Percentiles rank a stretch among this genome's conserved stretches.
phyloP scores from a whole-genome alignment of 208 protist species.

The Acanthamoeba lenticulata region DNA sequence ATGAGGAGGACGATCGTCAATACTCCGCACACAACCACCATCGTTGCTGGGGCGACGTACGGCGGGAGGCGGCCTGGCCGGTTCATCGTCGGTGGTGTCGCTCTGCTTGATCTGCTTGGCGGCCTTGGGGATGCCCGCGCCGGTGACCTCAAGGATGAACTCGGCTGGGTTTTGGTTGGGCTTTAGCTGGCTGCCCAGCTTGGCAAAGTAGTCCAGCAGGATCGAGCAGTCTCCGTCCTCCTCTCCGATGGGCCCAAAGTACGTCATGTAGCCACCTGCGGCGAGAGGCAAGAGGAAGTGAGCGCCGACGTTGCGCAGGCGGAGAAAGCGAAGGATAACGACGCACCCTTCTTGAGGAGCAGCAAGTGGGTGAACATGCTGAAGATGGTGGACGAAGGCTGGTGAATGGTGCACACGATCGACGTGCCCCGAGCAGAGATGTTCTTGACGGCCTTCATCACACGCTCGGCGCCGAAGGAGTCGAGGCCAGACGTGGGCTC shows the following conservation, averaged over 20 bases:
- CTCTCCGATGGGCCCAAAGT: slow-evolving; percentile 48
- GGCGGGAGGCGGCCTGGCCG: background rate
- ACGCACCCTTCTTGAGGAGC: slow-evolving; percentile 57
- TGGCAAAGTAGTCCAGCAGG: slow-evolving; percentile 51
- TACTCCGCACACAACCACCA: background rate
- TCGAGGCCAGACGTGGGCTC: slow-evolving; percentile 72
- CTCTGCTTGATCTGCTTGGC: background rate
- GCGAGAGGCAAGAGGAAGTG: background rate
- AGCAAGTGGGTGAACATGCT: slow-evolving; percentile 67
- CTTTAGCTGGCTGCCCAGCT: slow-evolving; percentile 8
- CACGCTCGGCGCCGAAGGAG: slow-evolving; percentile 52
- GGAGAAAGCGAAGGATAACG: background rate
- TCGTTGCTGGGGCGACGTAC: background rate
- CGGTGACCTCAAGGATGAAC: slow-evolving; percentile 61
- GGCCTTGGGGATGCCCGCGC: background rate
- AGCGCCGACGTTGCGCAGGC: background rate
- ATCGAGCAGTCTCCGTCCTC: slow-evolving; percentile 10
- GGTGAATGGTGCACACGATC: slow-evolving; percentile 68
- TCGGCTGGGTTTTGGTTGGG: slow-evolving; percentile 59
- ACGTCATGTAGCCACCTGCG: slow-evolving; percentile 31
- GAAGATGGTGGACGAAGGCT: slow-evolving; percentile 51
- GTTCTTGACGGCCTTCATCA: slow-evolving; percentile 67
- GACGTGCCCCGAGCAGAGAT: slow-evolving; percentile 12
- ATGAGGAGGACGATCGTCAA: background rate
- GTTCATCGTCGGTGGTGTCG: background rate